A percentile compares a stretch with the other conserved stretches of the same genome.
Conservation (phyloP, 345 rosid genomes). For the Passiflora organensis region DNA sequence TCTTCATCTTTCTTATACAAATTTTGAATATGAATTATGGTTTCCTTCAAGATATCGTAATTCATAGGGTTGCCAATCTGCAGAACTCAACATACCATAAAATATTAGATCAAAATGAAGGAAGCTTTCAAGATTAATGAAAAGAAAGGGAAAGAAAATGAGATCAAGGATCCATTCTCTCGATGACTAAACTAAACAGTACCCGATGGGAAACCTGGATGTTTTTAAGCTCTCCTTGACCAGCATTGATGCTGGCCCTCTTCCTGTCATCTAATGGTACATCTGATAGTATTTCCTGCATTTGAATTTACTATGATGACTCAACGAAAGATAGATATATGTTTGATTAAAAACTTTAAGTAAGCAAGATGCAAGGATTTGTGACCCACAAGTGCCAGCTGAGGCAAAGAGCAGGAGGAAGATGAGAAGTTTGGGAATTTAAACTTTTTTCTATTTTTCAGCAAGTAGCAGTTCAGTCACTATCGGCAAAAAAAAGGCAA, state of each 20-base stretch:
- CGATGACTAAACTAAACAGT: slow-evolving; percentile 14
- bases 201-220: slow-evolving; percentile 66
- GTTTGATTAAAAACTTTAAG: too few species aligned
- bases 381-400: too few species aligned
- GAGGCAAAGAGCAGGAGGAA: too few species aligned
- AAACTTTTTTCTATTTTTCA: too few species aligned
- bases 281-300: slow-evolving; percentile 88
- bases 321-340: too few species aligned
- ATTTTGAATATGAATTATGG: slow-evolving; percentile 47
- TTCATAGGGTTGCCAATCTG: slow-evolving; percentile 91
- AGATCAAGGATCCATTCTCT: slow-evolving; percentile 1
- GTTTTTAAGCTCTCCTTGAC: slow-evolving; percentile 50
- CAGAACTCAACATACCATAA: slow-evolving; percentile 17
- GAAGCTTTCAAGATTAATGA: slow-evolving; percentile 3
- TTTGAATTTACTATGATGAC: background rate
- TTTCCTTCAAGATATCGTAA: slow-evolving; percentile 62
- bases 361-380: too few species aligned
- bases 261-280: slow-evolving; percentile 76
- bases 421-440: too few species aligned
- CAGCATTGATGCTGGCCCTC: slow-evolving; percentile 29
- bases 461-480: too few species aligned
- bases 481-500: too few species aligned
- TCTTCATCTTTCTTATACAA: slow-evolving; percentile 44
- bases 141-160: background rate
- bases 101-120: slow-evolving; percentile 7